These are phyloP conservation scores for Neurospora sp. DNA, from an alignment of 495 filamentous ascomycete species.

Conservation along the genomic window DNA sequence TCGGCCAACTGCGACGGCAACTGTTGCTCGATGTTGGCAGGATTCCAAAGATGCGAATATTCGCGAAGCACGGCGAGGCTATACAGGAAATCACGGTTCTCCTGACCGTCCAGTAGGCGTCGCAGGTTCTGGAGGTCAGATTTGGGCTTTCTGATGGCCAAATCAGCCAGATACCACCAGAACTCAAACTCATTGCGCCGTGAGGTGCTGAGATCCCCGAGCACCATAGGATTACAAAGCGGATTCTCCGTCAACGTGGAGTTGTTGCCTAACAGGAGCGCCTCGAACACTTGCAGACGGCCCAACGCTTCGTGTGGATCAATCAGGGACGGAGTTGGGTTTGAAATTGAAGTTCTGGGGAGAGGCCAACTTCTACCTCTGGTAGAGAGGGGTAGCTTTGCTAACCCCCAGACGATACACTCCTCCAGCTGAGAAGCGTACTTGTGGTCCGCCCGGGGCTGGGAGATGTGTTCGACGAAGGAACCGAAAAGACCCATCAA, in stretches of 20 bases:
- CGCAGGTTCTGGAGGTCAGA: constrained; percentile 44
- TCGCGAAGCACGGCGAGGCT: constrained; percentile 73
- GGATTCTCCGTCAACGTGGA: constrained; percentile 48
- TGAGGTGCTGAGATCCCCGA: constrained; percentile 40
- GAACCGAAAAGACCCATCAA: constrained; percentile 53
- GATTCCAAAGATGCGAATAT: constrained; percentile 53
- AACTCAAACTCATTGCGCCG: constrained; percentile 61
- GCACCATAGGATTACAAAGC: constrained; percentile 23
- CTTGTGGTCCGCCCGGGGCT: constrained; percentile 49
- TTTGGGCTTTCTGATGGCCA: constrained; percentile 47
- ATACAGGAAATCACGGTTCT: constrained; percentile 89
- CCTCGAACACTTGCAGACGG: constrained; percentile 64
- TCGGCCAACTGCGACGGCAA: constrained; percentile 54
- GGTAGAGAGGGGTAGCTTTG: constrained; percentile 21
- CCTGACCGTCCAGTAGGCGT: constrained; percentile 59
- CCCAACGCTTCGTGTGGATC: constrained; percentile 50
- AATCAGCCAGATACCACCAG: constrained; percentile 61
- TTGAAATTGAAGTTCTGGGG: constrained; percentile 14
- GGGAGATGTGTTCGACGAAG: constrained; percentile 39
- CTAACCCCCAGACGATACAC: constrained; percentile 60
- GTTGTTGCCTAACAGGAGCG: constrained; percentile 51
- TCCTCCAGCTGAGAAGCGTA: constrained; percentile 56
- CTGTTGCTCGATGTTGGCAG: constrained; percentile 51
- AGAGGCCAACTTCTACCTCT: constrained; percentile 12
- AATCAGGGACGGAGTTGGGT: constrained; percentile 21